A percentile compares a stretch with the other conserved stretches of the same genome.
Conservation (phyloP, 2,329 filamentous ascomycete species). For the Diplodia seriata region DNA sequence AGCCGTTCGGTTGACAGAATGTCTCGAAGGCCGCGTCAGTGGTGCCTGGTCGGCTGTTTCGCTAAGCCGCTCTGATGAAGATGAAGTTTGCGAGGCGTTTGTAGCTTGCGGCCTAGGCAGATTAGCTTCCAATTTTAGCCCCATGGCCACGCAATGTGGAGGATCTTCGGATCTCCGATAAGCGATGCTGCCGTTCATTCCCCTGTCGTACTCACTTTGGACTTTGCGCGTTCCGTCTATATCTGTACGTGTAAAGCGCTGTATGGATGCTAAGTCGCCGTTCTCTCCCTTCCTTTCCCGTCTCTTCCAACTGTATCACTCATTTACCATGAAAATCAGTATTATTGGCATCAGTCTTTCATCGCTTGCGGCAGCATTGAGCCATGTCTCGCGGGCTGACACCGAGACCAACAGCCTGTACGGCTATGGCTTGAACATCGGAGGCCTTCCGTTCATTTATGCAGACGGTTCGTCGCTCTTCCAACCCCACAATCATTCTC, state of each 20-base stretch:
- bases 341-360: not conserved
- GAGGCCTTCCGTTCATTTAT: constrained; percentile 17
- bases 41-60: not conserved
- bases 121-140: constrained; percentile 20
- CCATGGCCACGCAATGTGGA: constrained; percentile 10
- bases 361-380: constrained; percentile 2
- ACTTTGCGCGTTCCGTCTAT: not conserved
- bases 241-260: not conserved
- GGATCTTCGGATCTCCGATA: constrained; percentile 15
- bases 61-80: not conserved
- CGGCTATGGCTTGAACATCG: constrained; percentile 15
- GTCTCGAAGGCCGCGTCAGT: constrained; percentile 6
- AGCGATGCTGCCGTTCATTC: not conserved
- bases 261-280: not conserved
- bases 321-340: constrained; percentile 2
- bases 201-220: not conserved
- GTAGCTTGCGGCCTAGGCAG: constrained; percentile 12
- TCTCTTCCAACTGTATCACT: not conserved
- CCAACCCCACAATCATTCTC: not conserved
- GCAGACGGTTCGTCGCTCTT: constrained; percentile 9
- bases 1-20: not conserved
- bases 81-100: constrained; percentile 13
- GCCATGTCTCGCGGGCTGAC: not conserved
- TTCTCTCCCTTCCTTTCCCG: not conserved
- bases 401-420: constrained; percentile 10